Evolutionary conservation across 805 yeast genomes (phyloP).

Genomic region (Starmerella kuoi): DNA sequence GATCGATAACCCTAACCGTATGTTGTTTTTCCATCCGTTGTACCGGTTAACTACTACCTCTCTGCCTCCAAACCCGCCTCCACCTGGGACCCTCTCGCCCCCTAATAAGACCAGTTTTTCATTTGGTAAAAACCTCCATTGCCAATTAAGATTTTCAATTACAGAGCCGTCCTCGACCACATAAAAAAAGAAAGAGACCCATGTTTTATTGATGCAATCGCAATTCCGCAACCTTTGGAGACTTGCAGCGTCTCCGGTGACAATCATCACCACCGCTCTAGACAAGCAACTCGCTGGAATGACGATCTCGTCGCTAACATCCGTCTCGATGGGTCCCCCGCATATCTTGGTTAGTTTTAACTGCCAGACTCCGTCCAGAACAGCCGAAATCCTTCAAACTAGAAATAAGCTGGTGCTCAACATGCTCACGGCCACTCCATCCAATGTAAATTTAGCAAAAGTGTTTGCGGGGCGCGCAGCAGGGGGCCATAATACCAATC

Average conservation of each 20-base stretch:
- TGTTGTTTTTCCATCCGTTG: no score
- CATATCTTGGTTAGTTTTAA: constrained; percentile 72
- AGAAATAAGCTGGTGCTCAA: constrained; percentile 55
- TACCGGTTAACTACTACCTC: no score
- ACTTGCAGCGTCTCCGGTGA: constrained; percentile 40
- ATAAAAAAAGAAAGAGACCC: no score
- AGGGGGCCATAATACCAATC: constrained; percentile 30
- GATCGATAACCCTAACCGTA: no score
- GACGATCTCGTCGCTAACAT: constrained; percentile 76
- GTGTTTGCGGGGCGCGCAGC: constrained; percentile 44
- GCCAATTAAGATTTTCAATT: no score
- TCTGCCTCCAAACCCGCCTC: no score
- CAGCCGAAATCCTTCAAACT: constrained; percentile 51
- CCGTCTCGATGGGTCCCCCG: constrained; percentile 61
- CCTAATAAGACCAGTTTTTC: no score
- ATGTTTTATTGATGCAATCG: constrained; percentile 14
- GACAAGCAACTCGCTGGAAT: constrained; percentile 43
- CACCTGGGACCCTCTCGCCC: no score
- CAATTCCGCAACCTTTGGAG: constrained; percentile 26
- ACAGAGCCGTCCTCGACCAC: no score
- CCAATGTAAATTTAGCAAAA: constrained; percentile 48
- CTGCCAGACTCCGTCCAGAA: constrained; percentile 72
- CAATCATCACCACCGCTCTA: constrained; percentile 46
- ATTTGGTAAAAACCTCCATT: no score
- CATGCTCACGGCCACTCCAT: constrained; percentile 48